Evolutionary conservation across 768 basidiomycete species (phyloP).

Genomic region (Lactifluus hygrophoroides): DNA sequence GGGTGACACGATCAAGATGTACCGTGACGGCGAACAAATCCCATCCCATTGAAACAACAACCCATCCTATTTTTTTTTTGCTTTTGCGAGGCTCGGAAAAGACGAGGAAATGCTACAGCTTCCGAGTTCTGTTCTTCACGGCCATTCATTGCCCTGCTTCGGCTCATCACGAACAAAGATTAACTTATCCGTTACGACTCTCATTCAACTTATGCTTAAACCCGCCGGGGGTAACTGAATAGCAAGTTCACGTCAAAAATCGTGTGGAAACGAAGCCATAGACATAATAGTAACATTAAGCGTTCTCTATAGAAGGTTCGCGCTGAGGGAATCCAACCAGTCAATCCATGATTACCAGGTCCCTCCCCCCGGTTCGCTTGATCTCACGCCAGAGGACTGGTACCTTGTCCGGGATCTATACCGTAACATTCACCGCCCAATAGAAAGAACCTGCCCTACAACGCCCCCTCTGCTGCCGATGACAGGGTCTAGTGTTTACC

Average conservation of each 20-base stretch:
- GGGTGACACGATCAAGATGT: too few relatives aligned
- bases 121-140: neutral
- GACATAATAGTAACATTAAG: conserved; percentile 4
- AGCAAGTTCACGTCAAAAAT: neutral
- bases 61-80: too few relatives aligned
- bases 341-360: conserved; percentile 2
- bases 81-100: neutral
- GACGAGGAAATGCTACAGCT: neutral
- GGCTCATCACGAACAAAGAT: neutral
- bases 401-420: neutral
- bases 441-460: neutral
- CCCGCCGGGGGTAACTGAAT: neutral
- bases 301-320: neutral
- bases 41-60: too few relatives aligned
- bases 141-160: neutral
- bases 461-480: neutral
- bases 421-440: neutral
- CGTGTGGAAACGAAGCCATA: neutral
- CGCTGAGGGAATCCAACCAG: neutral
- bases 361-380: neutral
- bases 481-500: conserved; percentile 33
- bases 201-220: neutral
- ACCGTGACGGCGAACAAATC: too few relatives aligned
- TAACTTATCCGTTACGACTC: neutral
- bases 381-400: conserved; percentile 3